A percentile compares a stretch with the other conserved stretches of the same genome.
These are phyloP conservation scores for Penicillium sclerotiorum DNA, from an alignment of 2,329 filamentous ascomycete genomes.

Conservation along the genomic window DNA sequence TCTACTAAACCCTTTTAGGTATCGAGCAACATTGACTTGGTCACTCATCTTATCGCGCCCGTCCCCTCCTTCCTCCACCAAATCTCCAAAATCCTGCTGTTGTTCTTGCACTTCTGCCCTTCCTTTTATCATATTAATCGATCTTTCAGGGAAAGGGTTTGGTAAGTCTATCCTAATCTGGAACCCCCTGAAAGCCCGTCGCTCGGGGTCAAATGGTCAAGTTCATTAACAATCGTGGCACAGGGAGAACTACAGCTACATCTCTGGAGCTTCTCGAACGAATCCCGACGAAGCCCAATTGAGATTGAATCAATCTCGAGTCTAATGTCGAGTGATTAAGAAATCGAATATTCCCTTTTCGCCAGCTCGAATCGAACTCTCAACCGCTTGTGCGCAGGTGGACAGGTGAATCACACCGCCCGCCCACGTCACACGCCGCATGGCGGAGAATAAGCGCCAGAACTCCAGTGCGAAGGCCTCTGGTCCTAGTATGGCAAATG, in stretches of 20 bases:
- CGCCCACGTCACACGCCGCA: slow-evolving; percentile 30
- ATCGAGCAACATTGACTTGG: slow-evolving; percentile 16
- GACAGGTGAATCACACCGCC: slow-evolving; percentile 21
- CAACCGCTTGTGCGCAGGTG: slow-evolving; percentile 2
- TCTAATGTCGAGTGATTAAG: slow-evolving; percentile 9
- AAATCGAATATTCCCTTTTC: neutral
- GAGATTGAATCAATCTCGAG: neutral
- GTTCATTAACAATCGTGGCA: neutral
- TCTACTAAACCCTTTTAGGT: slow-evolving; percentile 13
- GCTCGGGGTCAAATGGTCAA: neutral
- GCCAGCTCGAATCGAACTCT: neutral
- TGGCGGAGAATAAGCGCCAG: slow-evolving; percentile 64
- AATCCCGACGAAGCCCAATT: slow-evolving; percentile 9
- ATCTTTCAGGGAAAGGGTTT: neutral
- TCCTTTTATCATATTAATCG: neutral
- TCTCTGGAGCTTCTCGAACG: neutral
- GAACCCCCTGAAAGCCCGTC: too few species aligned
- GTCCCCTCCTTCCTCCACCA: slow-evolving; percentile 13
- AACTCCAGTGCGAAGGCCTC: slow-evolving; percentile 54
- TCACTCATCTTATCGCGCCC: slow-evolving; percentile 19
- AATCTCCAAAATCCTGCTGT: slow-evolving; percentile 5
- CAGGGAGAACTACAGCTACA: neutral
- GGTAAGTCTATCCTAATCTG: too few species aligned
- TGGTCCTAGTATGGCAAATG: slow-evolving; percentile 42
- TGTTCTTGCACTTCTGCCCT: neutral